These are phyloP conservation scores for Camptophora hylomeconis DNA, from an alignment of 2,329 filamentous ascomycete genomes.

Conservation along the genomic window DNA sequence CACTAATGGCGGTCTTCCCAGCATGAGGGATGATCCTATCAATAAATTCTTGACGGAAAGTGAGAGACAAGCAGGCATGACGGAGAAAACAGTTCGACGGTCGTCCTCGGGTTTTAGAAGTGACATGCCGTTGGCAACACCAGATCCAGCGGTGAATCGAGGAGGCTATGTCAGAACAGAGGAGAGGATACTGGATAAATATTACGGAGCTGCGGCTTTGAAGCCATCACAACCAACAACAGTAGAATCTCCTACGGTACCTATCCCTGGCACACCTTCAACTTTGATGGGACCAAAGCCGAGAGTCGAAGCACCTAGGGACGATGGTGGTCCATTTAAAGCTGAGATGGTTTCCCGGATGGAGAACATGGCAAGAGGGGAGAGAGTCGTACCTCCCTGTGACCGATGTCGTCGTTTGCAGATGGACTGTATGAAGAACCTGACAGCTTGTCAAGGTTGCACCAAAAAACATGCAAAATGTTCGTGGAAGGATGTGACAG, in stretches of 20 bases:
- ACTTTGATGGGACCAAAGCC: constrained; percentile 38
- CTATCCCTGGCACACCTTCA: constrained; percentile 42
- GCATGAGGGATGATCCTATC: constrained; percentile 46
- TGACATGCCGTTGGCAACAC: too few species aligned
- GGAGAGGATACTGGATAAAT: neutral
- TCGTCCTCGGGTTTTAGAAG: neutral
- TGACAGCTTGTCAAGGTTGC: constrained; percentile 75
- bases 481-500: constrained; percentile 68
- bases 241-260: constrained; percentile 35
- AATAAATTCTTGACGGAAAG: constrained; percentile 50
- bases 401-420: constrained; percentile 69
- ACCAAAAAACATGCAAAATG: constrained; percentile 86
- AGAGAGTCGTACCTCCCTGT: constrained; percentile 67
- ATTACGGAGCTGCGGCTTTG: neutral
- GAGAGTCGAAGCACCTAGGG: constrained; percentile 34
- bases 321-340: constrained; percentile 47
- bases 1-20: constrained; percentile 43
- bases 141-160: too few species aligned
- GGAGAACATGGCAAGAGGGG: constrained; percentile 61
- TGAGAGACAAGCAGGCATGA: constrained; percentile 34
- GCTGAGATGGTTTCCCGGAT: constrained; percentile 60
- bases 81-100: constrained; percentile 13
- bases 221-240: too few species aligned
- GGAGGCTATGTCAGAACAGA: constrained; percentile 2
- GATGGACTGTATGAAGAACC: constrained; percentile 71